A percentile compares a stretch with the other conserved stretches of the same genome.
phyloP scores from a whole-genome alignment of 2,329 filamentous ascomycete genomes.

The Diaporthe sp. region DNA sequence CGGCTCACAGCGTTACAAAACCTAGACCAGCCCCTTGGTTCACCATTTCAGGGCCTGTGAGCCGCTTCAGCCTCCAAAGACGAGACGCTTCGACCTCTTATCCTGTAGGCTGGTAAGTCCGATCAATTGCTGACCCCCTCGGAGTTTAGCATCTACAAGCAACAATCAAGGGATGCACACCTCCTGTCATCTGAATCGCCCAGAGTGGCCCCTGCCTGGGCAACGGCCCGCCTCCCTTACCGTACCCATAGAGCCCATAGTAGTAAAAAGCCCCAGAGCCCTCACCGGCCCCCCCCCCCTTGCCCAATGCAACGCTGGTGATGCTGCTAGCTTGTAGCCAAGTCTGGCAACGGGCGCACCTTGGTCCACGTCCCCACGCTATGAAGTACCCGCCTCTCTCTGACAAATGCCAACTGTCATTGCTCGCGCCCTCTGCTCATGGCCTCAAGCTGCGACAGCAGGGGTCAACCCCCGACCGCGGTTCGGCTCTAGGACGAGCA shows the following conservation, averaged over 20 bases:
- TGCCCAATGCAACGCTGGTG: not conserved
- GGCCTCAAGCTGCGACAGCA: not conserved
- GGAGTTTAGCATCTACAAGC: not conserved
- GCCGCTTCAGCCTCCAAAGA: not conserved
- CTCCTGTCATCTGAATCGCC: not conserved
- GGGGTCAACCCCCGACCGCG: constrained; percentile 20
- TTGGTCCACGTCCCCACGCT: not conserved
- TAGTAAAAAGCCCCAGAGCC: not conserved
- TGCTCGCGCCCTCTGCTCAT: not conserved
- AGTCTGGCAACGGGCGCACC: not conserved
- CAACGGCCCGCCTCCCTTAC: constrained; percentile 19
- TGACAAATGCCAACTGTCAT: constrained; percentile 18
- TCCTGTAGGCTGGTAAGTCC: not conserved
- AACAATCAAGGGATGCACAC: not conserved
- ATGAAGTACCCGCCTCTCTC: not conserved
- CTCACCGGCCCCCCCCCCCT: not conserved
- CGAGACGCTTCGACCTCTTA: too few relatives aligned
- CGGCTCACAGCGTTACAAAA: not conserved
- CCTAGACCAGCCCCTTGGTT: not conserved
- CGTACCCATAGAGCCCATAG: not conserved
- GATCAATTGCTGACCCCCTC: not conserved
- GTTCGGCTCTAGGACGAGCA: constrained; percentile 5
- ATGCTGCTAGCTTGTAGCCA: not conserved
- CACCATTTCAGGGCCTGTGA: not conserved
- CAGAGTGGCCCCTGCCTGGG: not conserved